These are phyloP conservation scores for Leccinum sublutescens DNA, from an alignment of 768 basidiomycete genomes.

Conservation along the genomic window DNA sequence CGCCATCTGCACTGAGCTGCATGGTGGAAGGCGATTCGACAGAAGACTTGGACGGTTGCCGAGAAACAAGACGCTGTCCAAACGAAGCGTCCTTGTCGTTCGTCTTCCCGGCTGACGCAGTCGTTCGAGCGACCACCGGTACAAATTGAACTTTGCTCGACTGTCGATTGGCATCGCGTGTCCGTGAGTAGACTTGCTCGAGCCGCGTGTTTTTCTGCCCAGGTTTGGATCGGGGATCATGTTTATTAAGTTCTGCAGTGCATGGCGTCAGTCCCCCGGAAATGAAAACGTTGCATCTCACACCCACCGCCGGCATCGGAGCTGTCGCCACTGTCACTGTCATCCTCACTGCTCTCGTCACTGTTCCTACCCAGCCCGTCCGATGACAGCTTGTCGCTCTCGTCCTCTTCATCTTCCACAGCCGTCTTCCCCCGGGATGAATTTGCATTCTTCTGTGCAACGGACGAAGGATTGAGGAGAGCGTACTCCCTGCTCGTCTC, in stretches of 20 bases:
- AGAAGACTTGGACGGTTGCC: constrained; percentile 9
- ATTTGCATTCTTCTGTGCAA: constrained; percentile 46
- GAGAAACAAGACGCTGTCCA: constrained; percentile 59
- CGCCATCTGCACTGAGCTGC: constrained; percentile 48
- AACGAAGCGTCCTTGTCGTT: constrained; percentile 59
- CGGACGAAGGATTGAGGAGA: constrained; percentile 88
- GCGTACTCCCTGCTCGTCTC: constrained; percentile 84
- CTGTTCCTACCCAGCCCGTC: constrained; percentile 47
- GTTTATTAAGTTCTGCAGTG: constrained; percentile 47
- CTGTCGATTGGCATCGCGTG: constrained; percentile 41
- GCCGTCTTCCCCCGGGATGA: constrained; percentile 60
- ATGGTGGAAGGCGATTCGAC: constrained; percentile 16
- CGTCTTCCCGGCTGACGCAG: constrained; percentile 26
- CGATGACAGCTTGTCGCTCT: constrained; percentile 69
- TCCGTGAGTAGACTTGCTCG: constrained; percentile 44
- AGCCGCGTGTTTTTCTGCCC: constrained; percentile 47
- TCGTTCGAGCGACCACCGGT: constrained; percentile 53
- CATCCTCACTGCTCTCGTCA: constrained; percentile 46
- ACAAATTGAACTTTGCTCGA: constrained; percentile 60
- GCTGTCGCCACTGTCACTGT: constrained; percentile 45
- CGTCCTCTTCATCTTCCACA: constrained; percentile 87
- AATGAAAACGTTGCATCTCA: constrained; percentile 9
- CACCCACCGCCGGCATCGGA: constrained; percentile 56
- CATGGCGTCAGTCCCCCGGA: constrained; percentile 12
- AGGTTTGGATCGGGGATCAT: constrained; percentile 55